phyloP scores from a whole-genome alignment of 1,284 basidiomycete genomes.

The Coniophora puteana region DNA sequence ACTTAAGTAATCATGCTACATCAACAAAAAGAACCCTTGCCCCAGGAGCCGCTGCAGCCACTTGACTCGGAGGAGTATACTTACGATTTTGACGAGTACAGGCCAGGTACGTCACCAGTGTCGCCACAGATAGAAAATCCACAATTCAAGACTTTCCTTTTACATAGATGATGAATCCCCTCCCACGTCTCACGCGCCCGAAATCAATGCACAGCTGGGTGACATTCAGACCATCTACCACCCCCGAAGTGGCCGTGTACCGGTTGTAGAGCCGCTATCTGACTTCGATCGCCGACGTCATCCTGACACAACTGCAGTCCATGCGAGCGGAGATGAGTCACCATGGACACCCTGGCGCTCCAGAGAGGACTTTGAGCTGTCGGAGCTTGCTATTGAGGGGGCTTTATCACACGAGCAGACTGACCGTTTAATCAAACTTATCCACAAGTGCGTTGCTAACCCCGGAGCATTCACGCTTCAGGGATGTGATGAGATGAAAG shows the following conservation, averaged over 20 bases:
- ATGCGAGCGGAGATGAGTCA: background rate
- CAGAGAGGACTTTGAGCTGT: conserved; percentile 1
- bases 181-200: no score
- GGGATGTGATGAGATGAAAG: conserved; percentile 6
- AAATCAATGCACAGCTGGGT: no score
- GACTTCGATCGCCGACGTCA: conserved; percentile 2
- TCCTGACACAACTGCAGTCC: background rate
- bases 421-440: conserved; percentile 5
- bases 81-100: no score
- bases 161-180: no score
- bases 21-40: no score
- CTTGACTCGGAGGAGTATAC: no score
- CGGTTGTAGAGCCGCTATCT: background rate
- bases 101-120: no score
- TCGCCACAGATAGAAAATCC: no score
- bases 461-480: conserved; percentile 4
- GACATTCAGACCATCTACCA: conserved; percentile 9
- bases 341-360: conserved; percentile 1
- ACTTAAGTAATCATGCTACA: no score
- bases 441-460: background rate
- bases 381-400: background rate
- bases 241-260: background rate
- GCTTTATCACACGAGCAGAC: background rate
- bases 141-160: no score
- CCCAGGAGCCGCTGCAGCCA: no score